phyloP scores from a whole-genome alignment of 441 rosid species.

The Erysimum cheiri region DNA sequence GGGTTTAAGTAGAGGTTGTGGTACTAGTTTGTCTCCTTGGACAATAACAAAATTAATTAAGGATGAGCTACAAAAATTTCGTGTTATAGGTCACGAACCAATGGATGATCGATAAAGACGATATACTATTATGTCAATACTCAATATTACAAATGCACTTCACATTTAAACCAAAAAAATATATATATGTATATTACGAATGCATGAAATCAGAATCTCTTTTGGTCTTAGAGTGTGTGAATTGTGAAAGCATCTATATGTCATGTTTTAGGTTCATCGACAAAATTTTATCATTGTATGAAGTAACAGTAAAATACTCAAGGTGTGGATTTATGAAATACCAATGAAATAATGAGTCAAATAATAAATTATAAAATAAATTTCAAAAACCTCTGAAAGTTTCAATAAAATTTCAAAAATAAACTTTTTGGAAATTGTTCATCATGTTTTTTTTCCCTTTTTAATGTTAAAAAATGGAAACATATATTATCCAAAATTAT shows the following conservation, averaged over 20 bases:
- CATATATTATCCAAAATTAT: not conserved
- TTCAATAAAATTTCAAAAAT: too few relatives aligned
- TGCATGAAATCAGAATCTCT: not conserved
- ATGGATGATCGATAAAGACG: not conserved
- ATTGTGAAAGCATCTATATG: not conserved
- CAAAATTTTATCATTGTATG: not conserved
- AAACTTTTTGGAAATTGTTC: too few relatives aligned
- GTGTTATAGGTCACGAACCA: not conserved
- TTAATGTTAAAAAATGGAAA: not conserved
- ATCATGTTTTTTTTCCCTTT: not conserved
- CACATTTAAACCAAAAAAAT: too few relatives aligned
- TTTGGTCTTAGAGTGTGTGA: not conserved
- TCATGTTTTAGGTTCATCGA: not conserved
- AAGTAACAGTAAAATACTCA: not conserved
- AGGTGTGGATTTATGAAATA: not conserved
- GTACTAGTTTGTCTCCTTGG: constrained; percentile 4
- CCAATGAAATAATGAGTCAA: not conserved
- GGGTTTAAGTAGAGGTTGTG: not conserved
- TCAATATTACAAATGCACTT: too few relatives aligned
- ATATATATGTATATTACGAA: too few relatives aligned
- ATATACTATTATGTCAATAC: not conserved
- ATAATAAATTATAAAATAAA: too few relatives aligned
- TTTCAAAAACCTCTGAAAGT: too few relatives aligned
- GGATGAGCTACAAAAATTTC: not conserved
- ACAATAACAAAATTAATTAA: not conserved